phyloP scores from a whole-genome alignment of 352 stramenopile genomes.

The Aphanomyces cochlioides region DNA sequence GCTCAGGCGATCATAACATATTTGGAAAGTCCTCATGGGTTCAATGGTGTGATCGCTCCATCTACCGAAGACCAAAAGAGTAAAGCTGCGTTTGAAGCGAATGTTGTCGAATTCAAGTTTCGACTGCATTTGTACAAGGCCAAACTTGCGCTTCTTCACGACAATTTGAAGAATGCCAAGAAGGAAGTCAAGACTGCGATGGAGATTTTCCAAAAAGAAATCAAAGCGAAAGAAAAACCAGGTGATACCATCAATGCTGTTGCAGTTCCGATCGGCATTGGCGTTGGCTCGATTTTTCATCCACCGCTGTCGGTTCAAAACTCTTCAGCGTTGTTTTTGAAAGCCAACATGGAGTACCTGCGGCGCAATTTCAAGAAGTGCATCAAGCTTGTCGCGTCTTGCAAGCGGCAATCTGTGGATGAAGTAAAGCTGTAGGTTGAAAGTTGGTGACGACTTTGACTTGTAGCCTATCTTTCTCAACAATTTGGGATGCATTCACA shows the following conservation, averaged over 20 bases:
- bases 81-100: slow-evolving; percentile 37
- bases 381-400: slow-evolving; percentile 90
- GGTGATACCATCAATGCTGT: slow-evolving; percentile 6
- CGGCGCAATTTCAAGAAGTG: slow-evolving; percentile 93
- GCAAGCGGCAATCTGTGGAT: slow-evolving; percentile 75
- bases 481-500: slow-evolving; percentile 92
- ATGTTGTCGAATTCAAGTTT: slow-evolving; percentile 87
- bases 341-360: slow-evolving; percentile 93
- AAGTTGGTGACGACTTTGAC: background rate
- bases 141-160: slow-evolving; percentile 85
- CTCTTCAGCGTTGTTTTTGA: slow-evolving; percentile 86
- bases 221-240: slow-evolving; percentile 50
- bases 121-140: slow-evolving; percentile 89
- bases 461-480: slow-evolving; percentile 77
- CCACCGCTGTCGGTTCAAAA: slow-evolving; percentile 81
- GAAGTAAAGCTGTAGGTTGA: slow-evolving; percentile 41
- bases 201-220: slow-evolving; percentile 91
- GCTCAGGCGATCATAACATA: slow-evolving; percentile 83
- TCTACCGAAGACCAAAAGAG: slow-evolving; percentile 11
- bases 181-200: slow-evolving; percentile 91
- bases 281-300: slow-evolving; percentile 65
- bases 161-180: slow-evolving; percentile 86
- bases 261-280: slow-evolving; percentile 34
- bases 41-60: slow-evolving; percentile 69
- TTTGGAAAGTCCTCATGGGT: slow-evolving; percentile 87